phyloP scores from a whole-genome alignment of 192 early-diverging fungal genomes.

The Chytriomyces sp. region DNA sequence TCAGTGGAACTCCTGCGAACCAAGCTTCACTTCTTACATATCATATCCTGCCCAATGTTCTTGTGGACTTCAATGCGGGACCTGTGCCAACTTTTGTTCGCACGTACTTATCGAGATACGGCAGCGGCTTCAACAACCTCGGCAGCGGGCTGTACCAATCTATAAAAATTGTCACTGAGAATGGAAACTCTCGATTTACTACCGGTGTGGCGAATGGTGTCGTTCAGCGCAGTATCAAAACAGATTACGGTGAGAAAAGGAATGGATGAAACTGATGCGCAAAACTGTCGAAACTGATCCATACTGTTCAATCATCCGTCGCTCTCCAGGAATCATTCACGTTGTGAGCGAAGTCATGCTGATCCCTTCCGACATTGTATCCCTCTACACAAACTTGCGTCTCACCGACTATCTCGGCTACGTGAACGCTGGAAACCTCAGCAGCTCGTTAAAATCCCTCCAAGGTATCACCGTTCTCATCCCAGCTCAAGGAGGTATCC shows the following conservation, averaged over 20 bases:
- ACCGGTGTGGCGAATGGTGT: conserved; percentile 9
- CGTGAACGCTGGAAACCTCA: conserved; percentile 3
- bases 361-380: conserved; percentile 27
- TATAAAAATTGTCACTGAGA: neutral
- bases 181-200: conserved; percentile 4
- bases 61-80: conserved; percentile 18
- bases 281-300: neutral
- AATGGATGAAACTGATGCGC: neutral
- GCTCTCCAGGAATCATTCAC: conserved; percentile 31
- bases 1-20: neutral
- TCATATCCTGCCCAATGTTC: conserved; percentile 26
- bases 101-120: conserved; percentile 19
- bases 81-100: neutral
- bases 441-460: conserved; percentile 1
- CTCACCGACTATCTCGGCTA: conserved; percentile 26
- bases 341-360: conserved; percentile 28
- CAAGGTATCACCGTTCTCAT: conserved; percentile 34
- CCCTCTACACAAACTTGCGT: conserved; percentile 1
- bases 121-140: conserved; percentile 30
- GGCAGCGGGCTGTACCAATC: conserved; percentile 11
- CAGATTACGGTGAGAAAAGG: conserved; percentile 11
- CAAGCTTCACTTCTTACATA: conserved; percentile 23
- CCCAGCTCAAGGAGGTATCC: conserved; percentile 31
- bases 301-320: neutral
- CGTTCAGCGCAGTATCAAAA: conserved; percentile 9